phyloP scores from a whole-genome alignment of 352 stramenopile genomes.

The Aphanomyces cochlioides region DNA sequence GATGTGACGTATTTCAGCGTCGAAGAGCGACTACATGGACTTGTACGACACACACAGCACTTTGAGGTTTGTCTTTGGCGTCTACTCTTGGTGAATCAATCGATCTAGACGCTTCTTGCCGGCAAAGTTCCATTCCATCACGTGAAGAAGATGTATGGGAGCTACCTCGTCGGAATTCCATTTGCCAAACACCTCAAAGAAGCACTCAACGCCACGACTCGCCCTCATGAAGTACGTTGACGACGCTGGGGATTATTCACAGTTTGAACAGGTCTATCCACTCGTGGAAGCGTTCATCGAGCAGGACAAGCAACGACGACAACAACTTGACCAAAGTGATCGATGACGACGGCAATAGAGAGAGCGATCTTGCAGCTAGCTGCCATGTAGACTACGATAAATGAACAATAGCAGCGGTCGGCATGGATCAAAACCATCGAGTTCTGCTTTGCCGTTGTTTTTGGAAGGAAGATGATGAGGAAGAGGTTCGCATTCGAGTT shows the following conservation, averaged over 20 bases:
- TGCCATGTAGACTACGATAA: too few relatives aligned
- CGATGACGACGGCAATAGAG: too few relatives aligned
- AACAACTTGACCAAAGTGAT: not conserved
- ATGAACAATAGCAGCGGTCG: too few relatives aligned
- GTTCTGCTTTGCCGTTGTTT: too few relatives aligned
- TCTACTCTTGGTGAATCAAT: not conserved
- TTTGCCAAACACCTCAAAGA: conserved; percentile 67
- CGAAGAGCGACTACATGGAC: conserved; percentile 52
- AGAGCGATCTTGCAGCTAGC: too few relatives aligned
- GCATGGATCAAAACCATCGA: too few relatives aligned
- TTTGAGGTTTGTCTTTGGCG: conserved; percentile 39
- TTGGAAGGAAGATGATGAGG: too few relatives aligned
- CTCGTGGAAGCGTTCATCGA: conserved; percentile 47
- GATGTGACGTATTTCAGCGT: conserved; percentile 27
- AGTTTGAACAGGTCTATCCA: conserved; percentile 38
- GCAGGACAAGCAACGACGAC: conserved; percentile 1
- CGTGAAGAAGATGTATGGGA: conserved; percentile 78
- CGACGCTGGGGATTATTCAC: not conserved
- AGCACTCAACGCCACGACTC: conserved; percentile 44
- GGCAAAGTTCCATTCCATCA: conserved; percentile 53
- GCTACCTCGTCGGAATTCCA: conserved; percentile 69
- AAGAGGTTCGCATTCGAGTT: not conserved
- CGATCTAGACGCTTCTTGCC: conserved; percentile 43
- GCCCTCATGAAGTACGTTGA: conserved; percentile 37
- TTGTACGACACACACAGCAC: conserved; percentile 61